Evolutionary conservation across 2,329 filamentous ascomycete species (phyloP).

Genomic region (Fusarium albidum): DNA sequence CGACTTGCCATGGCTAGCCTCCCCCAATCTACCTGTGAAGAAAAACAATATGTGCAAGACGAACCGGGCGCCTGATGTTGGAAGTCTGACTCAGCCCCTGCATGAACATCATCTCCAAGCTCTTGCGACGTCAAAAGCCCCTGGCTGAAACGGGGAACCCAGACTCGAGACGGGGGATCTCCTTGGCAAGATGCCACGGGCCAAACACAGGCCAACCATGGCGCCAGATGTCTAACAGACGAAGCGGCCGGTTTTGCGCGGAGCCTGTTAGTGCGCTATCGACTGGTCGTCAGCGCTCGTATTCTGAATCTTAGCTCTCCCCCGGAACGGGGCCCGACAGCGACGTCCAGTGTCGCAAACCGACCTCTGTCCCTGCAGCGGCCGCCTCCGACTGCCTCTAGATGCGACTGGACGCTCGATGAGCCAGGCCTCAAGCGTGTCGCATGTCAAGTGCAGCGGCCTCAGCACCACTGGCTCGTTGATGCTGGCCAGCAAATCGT

Average conservation of each 20-base stretch:
- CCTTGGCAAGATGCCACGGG: slow-evolving; percentile 9
- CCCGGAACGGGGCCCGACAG: slow-evolving; percentile 2
- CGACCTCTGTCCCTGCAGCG: slow-evolving; percentile 8
- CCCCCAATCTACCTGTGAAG: slow-evolving; percentile 22
- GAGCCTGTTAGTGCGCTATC: slow-evolving; percentile 18
- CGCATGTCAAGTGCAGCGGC: neutral
- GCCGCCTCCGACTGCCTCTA: neutral
- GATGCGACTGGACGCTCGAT: neutral
- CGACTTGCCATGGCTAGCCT: slow-evolving; percentile 9
- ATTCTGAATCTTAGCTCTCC: slow-evolving; percentile 18
- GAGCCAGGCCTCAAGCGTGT: neutral
- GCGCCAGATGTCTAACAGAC: slow-evolving; percentile 19
- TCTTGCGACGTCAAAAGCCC: slow-evolving; percentile 22
- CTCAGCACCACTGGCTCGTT: slow-evolving; percentile 14
- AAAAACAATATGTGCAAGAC: slow-evolving; percentile 4
- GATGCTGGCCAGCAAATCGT: slow-evolving; percentile 7
- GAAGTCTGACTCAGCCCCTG: slow-evolving; percentile 13
- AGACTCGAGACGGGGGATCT: slow-evolving; percentile 22
- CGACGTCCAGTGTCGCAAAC: slow-evolving; percentile 19
- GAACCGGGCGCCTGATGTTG: slow-evolving; percentile 3
- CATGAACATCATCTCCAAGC: slow-evolving; percentile 24
- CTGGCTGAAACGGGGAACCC: slow-evolving; percentile 31
- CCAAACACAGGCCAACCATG: slow-evolving; percentile 8
- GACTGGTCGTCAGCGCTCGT: slow-evolving; percentile 10
- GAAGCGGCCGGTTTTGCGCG: slow-evolving; percentile 13